Evolutionary conservation across 75 land plant genomes (phyloP), one percentile per base, ranked within the genome.

Genomic region (Sequoiadendron giganteum): DNA sequence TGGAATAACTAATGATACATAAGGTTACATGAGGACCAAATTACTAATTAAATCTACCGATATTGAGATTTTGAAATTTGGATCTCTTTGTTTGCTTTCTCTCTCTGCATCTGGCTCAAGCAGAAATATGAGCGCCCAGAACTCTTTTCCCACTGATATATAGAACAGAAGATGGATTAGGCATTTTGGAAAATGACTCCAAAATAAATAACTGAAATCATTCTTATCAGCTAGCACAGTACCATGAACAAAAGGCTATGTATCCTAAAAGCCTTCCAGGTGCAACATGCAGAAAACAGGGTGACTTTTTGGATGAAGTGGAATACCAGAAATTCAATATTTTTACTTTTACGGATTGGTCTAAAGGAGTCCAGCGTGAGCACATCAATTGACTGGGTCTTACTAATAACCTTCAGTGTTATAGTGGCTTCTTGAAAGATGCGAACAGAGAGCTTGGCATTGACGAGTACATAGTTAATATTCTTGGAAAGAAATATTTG

Each of bases 81-180:
- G n/a, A 82, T 28, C 13, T 82, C 84, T 52, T 15, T 82, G 84
- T 82, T 82, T 8, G 84, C 84, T 45, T 82, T 82, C 52, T 82
- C 84, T 82, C 32, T 82, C 32, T 82, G 25, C 48, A 45, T 25
- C 84, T 45, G 84, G 21, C 48, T 45, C 84, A 82, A 82, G 47
- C 28, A 28, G 48, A 82, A 45, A 28, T 82, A 45, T 82, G 84
- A 45, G 28, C 52, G n/a, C 45, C 84, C 52, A 28, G 47, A 45
- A 30, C 28, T 82, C 48, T 82, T 82, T n/a, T 82, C 84, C 84
- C 84, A 82, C 84, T 82, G 84, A 10, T 28, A 45, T 39, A 80
- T 45, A 34, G 52, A 82, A 43, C 48, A 45, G n/a, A 82, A 45
- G 32, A 25, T 28, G 10, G 14, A 43, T 25, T 28, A 82, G 47